phyloP scores from a whole-genome alignment of 495 filamentous ascomycete species.

The Penicillium pancosmium region DNA sequence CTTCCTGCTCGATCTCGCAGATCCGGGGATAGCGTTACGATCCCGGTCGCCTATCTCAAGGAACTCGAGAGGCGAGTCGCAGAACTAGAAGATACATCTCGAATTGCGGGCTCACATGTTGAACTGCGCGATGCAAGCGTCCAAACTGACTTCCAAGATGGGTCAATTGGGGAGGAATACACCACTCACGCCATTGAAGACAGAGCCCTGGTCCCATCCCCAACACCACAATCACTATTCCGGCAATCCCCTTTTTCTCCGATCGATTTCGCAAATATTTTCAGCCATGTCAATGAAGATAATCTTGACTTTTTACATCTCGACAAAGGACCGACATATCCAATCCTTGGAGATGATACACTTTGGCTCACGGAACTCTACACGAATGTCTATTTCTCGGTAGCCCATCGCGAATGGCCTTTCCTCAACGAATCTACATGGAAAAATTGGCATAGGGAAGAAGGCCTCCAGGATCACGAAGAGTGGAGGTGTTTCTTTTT shows the following conservation, averaged over 20 bases:
- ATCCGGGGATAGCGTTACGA: slow-evolving; percentile 33
- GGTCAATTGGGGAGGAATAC: background rate
- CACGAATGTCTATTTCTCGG: slow-evolving; percentile 35
- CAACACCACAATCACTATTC: background rate
- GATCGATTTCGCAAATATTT: slow-evolving; percentile 12
- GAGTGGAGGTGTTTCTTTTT: slow-evolving; percentile 36
- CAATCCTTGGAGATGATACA: slow-evolving; percentile 17
- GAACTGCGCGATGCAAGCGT: slow-evolving; percentile 31
- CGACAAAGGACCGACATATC: slow-evolving; percentile 14
- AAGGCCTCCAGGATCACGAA: slow-evolving; percentile 17
- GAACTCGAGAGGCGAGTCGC: slow-evolving; percentile 31
- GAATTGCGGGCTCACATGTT: background rate
- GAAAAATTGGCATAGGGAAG: slow-evolving; percentile 30
- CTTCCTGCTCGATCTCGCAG: slow-evolving; percentile 32
- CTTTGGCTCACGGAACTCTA: slow-evolving; percentile 34
- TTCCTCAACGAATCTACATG: slow-evolving; percentile 32
- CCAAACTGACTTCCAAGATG: slow-evolving; percentile 28
- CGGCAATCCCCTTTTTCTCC: slow-evolving; percentile 10
- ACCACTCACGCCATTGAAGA: slow-evolving; percentile 6
- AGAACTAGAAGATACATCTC: slow-evolving; percentile 21
- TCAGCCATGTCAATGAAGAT: slow-evolving; percentile 13
- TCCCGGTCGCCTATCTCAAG: slow-evolving; percentile 36
- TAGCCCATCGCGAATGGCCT: slow-evolving; percentile 39
- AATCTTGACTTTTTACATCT: slow-evolving; percentile 22
- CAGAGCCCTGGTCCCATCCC: slow-evolving; percentile 4